Percentiles rank a stretch among this genome's conserved stretches.
Conservation (phyloP, 164 flowering plant genomes). For the Tinospora cordifolia region DNA sequence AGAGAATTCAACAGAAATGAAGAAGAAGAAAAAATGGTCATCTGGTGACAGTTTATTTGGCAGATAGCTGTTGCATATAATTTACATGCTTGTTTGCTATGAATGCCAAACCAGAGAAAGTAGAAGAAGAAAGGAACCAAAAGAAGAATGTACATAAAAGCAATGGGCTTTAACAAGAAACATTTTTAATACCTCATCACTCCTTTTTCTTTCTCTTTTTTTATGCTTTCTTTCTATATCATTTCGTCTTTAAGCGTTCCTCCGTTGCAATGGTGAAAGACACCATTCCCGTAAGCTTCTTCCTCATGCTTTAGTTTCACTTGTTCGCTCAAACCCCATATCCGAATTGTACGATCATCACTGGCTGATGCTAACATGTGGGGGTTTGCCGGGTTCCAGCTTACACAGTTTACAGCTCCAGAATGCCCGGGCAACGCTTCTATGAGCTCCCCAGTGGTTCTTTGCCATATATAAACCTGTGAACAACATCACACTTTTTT, state of each 20-base stretch:
- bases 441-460: slow-evolving; percentile 26
- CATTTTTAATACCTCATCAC: slow-evolving; percentile 3
- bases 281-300: slow-evolving; percentile 20
- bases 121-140: not conserved
- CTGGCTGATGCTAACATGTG: slow-evolving; percentile 38
- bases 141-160: slow-evolving; percentile 31
- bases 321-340: slow-evolving; percentile 29
- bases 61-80: slow-evolving; percentile 19
- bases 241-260: slow-evolving; percentile 6
- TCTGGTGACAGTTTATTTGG: slow-evolving; percentile 22
- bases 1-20: not conserved
- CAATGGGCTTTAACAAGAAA: slow-evolving; percentile 18
- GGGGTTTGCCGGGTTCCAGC: slow-evolving; percentile 33
- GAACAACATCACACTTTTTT: not conserved
- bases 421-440: slow-evolving; percentile 30
- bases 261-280: slow-evolving; percentile 25
- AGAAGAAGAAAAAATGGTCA: slow-evolving; percentile 10
- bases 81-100: slow-evolving; percentile 29
- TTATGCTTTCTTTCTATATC: too few relatives aligned
- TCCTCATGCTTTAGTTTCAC: slow-evolving; percentile 20
- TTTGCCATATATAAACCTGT: slow-evolving; percentile 38
- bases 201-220: not conserved
- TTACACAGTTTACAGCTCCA: slow-evolving; percentile 33
- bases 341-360: slow-evolving; percentile 33
- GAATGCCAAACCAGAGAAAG: slow-evolving; percentile 19